phyloP scores from a whole-genome alignment of 495 filamentous ascomycete species.

The Penicillium robsamsonii region DNA sequence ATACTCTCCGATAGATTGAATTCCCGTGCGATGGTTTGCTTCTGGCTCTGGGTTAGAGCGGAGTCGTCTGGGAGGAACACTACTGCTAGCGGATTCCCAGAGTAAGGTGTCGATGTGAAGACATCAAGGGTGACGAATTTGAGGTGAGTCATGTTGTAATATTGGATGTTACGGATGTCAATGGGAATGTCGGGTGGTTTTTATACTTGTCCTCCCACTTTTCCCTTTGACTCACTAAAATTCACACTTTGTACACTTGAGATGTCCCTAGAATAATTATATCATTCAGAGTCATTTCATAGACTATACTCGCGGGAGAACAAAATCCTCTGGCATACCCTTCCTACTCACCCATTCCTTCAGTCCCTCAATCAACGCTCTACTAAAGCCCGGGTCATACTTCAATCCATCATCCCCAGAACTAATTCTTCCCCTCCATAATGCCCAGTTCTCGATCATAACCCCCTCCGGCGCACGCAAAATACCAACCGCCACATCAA shows the following conservation, averaged over 20 bases:
- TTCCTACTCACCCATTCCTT: constrained; percentile 24
- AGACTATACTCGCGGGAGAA: constrained; percentile 7
- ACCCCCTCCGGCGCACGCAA: constrained; percentile 47
- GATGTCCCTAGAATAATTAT: background rate
- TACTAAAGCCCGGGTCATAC: constrained; percentile 32
- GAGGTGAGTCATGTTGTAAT: constrained; percentile 26
- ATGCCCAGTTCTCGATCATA: constrained; percentile 45
- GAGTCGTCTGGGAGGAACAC: constrained; percentile 38
- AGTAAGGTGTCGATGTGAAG: constrained; percentile 41
- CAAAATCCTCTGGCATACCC: constrained; percentile 20
- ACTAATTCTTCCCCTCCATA: constrained; percentile 31
- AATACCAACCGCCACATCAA: constrained; percentile 52
- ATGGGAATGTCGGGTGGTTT: background rate
- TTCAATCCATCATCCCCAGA: constrained; percentile 31
- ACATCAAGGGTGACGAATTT: constrained; percentile 43
- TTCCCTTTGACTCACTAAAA: constrained; percentile 8
- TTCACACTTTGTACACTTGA: background rate
- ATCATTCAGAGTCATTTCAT: background rate
- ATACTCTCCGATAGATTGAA: constrained; percentile 87
- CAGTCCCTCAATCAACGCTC: constrained; percentile 31
- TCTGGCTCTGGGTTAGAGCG: constrained; percentile 37
- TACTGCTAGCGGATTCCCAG: constrained; percentile 42
- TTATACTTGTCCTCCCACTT: constrained; percentile 11
- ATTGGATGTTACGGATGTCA: background rate
- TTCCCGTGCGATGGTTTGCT: constrained; percentile 62